Conservation (phyloP, 371 early-diverging fungal species). For the Chytridiales sp. region DNA sequence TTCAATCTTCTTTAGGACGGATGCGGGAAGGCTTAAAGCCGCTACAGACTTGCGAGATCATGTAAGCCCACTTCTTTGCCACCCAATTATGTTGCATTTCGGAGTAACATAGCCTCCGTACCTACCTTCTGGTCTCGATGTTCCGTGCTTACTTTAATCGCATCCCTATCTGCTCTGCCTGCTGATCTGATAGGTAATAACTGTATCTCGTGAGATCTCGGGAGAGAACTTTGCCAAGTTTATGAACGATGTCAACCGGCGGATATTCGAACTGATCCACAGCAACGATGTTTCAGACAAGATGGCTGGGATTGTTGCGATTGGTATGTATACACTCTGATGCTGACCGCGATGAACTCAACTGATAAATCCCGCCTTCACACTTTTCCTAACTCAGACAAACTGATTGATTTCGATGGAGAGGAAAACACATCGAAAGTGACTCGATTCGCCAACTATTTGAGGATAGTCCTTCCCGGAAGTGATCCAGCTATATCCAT, state of each 20-base stretch:
- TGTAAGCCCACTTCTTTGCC: conserved; percentile 25
- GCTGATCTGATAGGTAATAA: conserved; percentile 49
- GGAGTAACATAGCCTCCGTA: too few relatives aligned
- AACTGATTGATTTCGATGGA: conserved; percentile 77
- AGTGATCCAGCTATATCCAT: conserved; percentile 81
- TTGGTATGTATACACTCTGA: conserved; percentile 49
- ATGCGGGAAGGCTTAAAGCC: conserved; percentile 56
- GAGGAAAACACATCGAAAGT: conserved; percentile 83
- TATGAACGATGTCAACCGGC: conserved; percentile 70
- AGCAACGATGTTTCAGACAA: conserved; percentile 68
- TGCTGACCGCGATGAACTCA: not conserved
- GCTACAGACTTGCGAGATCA: conserved; percentile 57
- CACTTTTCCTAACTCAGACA: conserved; percentile 50
- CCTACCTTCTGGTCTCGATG: too few relatives aligned
- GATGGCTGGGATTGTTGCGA: conserved; percentile 71
- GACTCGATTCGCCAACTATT: conserved; percentile 81
- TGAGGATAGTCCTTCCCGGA: conserved; percentile 80
- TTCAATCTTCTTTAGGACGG: too few relatives aligned
- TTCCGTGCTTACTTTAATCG: not conserved
- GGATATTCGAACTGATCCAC: conserved; percentile 72
- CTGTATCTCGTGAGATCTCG: conserved; percentile 64
- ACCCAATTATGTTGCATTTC: too few relatives aligned
- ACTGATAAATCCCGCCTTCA: not conserved
- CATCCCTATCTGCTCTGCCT: not conserved
- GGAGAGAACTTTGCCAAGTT: conserved; percentile 68